phyloP scores from a whole-genome alignment of 2,329 filamentous ascomycete genomes.

The Aspergillus pseudoterreus region DNA sequence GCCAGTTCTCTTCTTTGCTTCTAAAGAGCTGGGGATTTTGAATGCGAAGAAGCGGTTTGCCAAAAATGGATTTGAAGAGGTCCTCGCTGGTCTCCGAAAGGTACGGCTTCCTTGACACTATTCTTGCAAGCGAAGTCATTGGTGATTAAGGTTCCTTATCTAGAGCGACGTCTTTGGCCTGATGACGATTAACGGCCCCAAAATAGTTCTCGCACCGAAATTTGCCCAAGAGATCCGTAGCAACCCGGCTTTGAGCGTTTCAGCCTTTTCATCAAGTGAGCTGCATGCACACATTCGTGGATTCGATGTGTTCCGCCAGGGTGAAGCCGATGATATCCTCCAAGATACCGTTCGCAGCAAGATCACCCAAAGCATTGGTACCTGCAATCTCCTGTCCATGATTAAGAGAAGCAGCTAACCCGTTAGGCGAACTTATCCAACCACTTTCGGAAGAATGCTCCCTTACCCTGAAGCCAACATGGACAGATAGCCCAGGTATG shows the following conservation, averaged over 20 bases:
- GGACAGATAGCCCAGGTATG: slow-evolving; percentile 8
- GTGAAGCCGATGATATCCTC: slow-evolving; percentile 8
- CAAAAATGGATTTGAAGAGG: too few species aligned
- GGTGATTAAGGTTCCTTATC: too few species aligned
- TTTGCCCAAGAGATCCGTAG: slow-evolving; percentile 17
- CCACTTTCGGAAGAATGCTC: slow-evolving; percentile 7
- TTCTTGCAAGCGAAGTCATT: too few species aligned
- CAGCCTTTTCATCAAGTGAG: slow-evolving; percentile 6
- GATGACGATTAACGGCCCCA: slow-evolving; percentile 15
- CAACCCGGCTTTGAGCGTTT: slow-evolving; percentile 12
- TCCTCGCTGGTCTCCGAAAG: too few species aligned
- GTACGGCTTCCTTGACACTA: too few species aligned
- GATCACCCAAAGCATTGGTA: slow-evolving; percentile 17
- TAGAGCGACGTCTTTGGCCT: slow-evolving; percentile 13
- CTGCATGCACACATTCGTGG: slow-evolving; percentile 12
- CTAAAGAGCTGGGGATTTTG: too few species aligned
- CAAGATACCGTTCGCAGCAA: slow-evolving; percentile 16
- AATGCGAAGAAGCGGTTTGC: too few species aligned
- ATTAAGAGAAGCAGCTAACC: neutral
- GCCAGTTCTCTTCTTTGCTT: too few species aligned
- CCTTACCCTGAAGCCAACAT: slow-evolving; percentile 1
- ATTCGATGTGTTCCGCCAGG: slow-evolving; percentile 12
- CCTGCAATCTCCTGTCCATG: neutral
- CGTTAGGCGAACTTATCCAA: slow-evolving; percentile 4
- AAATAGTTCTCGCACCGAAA: slow-evolving; percentile 14